phyloP scores from a whole-genome alignment of 805 yeast genomes.

The Torulaspora quercuum region DNA sequence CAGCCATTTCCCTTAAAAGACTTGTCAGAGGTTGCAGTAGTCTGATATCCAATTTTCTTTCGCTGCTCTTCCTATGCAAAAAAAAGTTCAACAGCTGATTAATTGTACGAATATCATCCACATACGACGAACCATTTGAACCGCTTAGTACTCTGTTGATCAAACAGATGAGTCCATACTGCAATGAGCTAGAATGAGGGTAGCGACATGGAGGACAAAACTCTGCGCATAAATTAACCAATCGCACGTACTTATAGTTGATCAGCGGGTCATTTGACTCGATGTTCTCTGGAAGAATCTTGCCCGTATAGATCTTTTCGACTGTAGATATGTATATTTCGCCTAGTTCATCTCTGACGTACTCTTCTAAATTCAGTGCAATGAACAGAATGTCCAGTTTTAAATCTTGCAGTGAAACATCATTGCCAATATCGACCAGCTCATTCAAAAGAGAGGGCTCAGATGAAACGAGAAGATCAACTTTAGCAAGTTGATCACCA shows the following conservation, averaged over 20 bases:
- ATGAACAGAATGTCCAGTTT: conserved; percentile 27
- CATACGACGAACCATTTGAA: neutral
- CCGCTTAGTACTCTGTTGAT: conserved; percentile 2
- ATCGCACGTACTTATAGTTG: conserved; percentile 21
- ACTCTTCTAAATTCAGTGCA: conserved; percentile 22
- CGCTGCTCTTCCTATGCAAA: conserved; percentile 10
- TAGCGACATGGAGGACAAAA: conserved; percentile 16
- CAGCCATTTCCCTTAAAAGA: conserved; percentile 16
- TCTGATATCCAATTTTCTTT: conserved; percentile 1
- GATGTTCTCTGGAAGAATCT: conserved; percentile 12
- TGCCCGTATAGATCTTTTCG: conserved; percentile 11
- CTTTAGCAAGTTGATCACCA: conserved; percentile 25
- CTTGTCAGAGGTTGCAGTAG: conserved; percentile 11
- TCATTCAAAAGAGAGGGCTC: conserved; percentile 9
- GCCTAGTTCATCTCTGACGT: conserved; percentile 23
- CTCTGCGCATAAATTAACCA: conserved; percentile 23
- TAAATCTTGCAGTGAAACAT: conserved; percentile 7
- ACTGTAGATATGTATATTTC: conserved; percentile 17
- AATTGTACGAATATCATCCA: conserved; percentile 8
- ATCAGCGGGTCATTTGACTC: conserved; percentile 11
- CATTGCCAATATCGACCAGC: conserved; percentile 12
- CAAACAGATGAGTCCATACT: conserved; percentile 13
- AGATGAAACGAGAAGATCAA: conserved; percentile 12
- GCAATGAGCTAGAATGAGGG: conserved; percentile 11
- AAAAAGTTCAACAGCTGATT: conserved; percentile 20